Percentiles rank a stretch among this genome's conserved stretches.
Conservation (phyloP, 2,329 filamentous ascomycete genomes). For the Fusarium goolgardi region DNA sequence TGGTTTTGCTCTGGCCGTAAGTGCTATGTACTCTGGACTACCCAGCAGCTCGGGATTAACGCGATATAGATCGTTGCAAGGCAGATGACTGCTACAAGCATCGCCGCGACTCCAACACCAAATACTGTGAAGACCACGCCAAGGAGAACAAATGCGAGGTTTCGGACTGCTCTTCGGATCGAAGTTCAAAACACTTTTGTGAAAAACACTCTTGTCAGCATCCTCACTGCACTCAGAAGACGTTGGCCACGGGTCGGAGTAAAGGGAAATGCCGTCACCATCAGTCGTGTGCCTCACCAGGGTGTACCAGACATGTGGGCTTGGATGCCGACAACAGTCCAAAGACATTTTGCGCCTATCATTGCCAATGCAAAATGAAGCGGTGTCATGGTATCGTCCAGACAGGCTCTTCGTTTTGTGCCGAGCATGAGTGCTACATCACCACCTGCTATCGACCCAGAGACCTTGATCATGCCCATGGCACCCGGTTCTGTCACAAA, state of each 20-base stretch:
- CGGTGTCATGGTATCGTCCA: conserved; percentile 19
- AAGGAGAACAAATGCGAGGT: conserved; percentile 3
- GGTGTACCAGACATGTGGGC: conserved; percentile 5
- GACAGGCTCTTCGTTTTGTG: conserved; percentile 14
- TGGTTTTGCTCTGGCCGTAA: conserved; percentile 30
- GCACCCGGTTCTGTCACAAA: conserved; percentile 21
- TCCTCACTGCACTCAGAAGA: background rate
- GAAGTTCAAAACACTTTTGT: conserved; percentile 6
- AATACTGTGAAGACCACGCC: conserved; percentile 20
- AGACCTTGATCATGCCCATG: conserved; percentile 4
- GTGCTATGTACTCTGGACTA: background rate
- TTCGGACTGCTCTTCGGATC: conserved; percentile 4
- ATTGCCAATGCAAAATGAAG: conserved; percentile 20
- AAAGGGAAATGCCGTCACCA: conserved; percentile 18
- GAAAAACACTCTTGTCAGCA: conserved; percentile 18
- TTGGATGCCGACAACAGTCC: background rate
- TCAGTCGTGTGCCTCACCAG: conserved; percentile 27
- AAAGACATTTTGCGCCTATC: conserved; percentile 17
- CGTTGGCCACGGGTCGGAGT: background rate
- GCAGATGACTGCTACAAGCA: conserved; percentile 7
- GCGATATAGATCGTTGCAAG: conserved; percentile 11
- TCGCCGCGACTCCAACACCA: background rate
- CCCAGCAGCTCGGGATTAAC: background rate
- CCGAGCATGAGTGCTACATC: conserved; percentile 27
- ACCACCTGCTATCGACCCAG: conserved; percentile 2